phyloP scores from a whole-genome alignment of 345 rosid species.

The Toxicodendron radicans region DNA sequence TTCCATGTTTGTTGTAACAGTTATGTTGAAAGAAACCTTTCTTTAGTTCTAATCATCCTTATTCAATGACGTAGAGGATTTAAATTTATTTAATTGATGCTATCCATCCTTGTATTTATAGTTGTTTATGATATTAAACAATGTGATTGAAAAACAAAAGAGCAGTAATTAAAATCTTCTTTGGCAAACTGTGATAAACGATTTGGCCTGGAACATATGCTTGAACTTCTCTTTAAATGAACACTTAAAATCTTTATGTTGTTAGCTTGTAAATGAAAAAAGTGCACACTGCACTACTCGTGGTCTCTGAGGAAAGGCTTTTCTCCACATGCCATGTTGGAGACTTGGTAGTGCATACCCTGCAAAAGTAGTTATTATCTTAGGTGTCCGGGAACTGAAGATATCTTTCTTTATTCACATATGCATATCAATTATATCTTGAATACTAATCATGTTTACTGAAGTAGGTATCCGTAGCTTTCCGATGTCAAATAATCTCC shows the following conservation, averaged over 20 bases:
- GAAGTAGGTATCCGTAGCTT: not conserved
- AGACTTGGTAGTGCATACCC: not conserved
- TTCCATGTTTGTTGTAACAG: slow-evolving; percentile 15
- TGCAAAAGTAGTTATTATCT: slow-evolving; percentile 3
- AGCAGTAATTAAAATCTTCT: not conserved
- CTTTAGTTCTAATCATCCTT: not conserved
- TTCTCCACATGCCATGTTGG: slow-evolving; percentile 22
- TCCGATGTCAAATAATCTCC: not conserved
- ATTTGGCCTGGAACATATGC: not conserved
- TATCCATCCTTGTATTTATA: not conserved
- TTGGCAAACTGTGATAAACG: not conserved
- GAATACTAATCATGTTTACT: not conserved
- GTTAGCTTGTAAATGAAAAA: slow-evolving; percentile 14
- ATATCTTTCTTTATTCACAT: not conserved
- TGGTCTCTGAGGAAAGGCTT: slow-evolving; percentile 9
- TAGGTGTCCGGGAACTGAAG: not conserved
- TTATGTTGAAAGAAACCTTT: not conserved
- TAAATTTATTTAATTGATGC: not conserved
- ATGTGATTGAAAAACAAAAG: not conserved
- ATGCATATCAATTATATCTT: not conserved
- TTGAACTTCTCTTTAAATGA: slow-evolving; percentile 9
- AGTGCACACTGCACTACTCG: not conserved
- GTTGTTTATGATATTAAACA: not conserved
- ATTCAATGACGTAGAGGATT: not conserved
- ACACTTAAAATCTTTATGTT: not conserved